phyloP scores from a whole-genome alignment of 2,329 filamentous ascomycete genomes.

The Phyllosticta paracitricarpa region DNA sequence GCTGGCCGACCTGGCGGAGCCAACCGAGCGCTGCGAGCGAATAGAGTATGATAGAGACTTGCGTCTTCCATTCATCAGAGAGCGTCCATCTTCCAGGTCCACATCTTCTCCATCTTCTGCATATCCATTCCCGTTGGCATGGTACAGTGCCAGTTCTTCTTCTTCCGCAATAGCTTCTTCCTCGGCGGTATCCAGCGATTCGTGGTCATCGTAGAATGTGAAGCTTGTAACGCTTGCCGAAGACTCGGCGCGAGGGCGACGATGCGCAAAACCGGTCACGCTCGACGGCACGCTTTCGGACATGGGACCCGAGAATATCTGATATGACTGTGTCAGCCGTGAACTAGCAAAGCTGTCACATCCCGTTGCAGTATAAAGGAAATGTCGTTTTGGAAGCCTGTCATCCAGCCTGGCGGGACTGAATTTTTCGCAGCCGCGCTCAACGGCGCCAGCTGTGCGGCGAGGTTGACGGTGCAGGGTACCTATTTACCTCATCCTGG shows the following conservation, averaged over 20 bases:
- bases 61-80: conserved; percentile 42
- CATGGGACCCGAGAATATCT: conserved; percentile 82
- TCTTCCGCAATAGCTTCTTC: conserved; percentile 21
- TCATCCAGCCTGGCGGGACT: not conserved
- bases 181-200: conserved; percentile 29
- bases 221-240: conserved; percentile 85
- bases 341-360: not conserved
- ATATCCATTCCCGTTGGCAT: conserved; percentile 18
- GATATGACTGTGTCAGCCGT: conserved; percentile 13
- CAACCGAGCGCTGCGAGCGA: conserved; percentile 31
- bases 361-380: not conserved
- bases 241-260: conserved; percentile 70
- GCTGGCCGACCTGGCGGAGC: conserved; percentile 47
- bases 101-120: conserved; percentile 35
- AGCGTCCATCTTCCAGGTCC: conserved; percentile 35
- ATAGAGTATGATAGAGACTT: conserved; percentile 54
- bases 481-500: conserved; percentile 64
- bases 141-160: conserved; percentile 1
- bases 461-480: not conserved
- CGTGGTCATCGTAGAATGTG: conserved; percentile 70
- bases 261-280: conserved; percentile 82
- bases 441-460: not conserved
- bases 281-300: conserved; percentile 95
- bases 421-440: not conserved
- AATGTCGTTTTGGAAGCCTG: conserved; percentile 3